Base-by-base conservation (phyloP, 768 basidiomycete genomes). In the Leucocoprinus leucothites region DNA sequence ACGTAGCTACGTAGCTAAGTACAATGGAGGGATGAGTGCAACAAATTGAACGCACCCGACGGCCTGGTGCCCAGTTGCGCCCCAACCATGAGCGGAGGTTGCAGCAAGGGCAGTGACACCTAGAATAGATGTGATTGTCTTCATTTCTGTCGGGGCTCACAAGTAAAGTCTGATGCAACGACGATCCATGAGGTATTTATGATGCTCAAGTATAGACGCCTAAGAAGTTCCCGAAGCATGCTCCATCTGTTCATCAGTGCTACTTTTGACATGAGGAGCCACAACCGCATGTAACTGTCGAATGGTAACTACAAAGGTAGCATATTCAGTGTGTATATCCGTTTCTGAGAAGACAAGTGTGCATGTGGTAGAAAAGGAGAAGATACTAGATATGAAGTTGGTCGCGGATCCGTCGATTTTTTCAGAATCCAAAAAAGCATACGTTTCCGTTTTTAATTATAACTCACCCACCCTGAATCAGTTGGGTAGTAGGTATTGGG, bases 51-150 rank as follows among this genome's bases (percentile, higher is more conserved):
- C 67, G 42, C 57, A 76, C 72, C 78, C 77, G 38, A 80, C 69
- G 25, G 76, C 65, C 62, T 75, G 66, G 64, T 80, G 77, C 1
- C 76, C 76, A 45, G 61, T 66, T 1, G 69, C 71, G 6, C 78
- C 78, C 77, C 78, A 78, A 16, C 62, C 71, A 44, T 65, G 64
- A n/a, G 61, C 69, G 14, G 58, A 51, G 36, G 57, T 50, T 25
- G 58, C 42, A 51, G 50, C 51, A 31, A 64, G 40, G 28, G 53
- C 34, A 49, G 56, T 40, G 47, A 62, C 24, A n/a, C 26, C 9
- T 14, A 53, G 9, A 25, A 45, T 18, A 3, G 43, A 25, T 2
- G 41, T 35, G 31, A 24, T 24, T 19, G 18, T 25, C 24, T 36
- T 53, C 50, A 51, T 51, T 14, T 41, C 31, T 5, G 6, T 31